Evolutionary conservation across 2,329 filamentous ascomycete genomes (phyloP).

Genomic region (Pezicula carpinea): DNA sequence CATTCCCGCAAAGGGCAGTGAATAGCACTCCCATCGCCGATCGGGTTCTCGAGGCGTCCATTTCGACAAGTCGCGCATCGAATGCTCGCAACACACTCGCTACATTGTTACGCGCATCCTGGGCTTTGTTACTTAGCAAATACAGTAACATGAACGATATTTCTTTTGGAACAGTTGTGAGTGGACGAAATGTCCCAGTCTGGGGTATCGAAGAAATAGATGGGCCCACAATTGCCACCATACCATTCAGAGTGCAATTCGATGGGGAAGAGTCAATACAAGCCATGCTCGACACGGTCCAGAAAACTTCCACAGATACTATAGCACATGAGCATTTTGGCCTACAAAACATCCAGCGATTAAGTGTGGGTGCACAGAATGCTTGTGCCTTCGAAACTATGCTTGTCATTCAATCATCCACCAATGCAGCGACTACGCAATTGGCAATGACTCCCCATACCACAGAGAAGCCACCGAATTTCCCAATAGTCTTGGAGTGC

Average conservation of each 20-base stretch:
- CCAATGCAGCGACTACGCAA: too few species aligned
- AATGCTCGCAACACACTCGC: background rate
- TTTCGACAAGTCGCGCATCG: too few species aligned
- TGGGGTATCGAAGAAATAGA: conserved; percentile 30
- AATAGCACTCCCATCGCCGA: background rate
- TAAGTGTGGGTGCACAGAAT: too few species aligned
- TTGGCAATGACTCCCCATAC: too few species aligned
- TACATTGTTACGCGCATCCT: background rate
- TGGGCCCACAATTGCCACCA: conserved; percentile 33
- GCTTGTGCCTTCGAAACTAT: too few species aligned
- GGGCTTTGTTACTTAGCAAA: background rate
- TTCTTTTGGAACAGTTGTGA: conserved; percentile 36
- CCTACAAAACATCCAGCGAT: conserved; percentile 12
- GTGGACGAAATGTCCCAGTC: conserved; percentile 34
- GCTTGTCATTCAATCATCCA: too few species aligned
- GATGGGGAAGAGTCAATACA: conserved; percentile 24
- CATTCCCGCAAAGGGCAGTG: too few species aligned
- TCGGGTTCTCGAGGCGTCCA: background rate
- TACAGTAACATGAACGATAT: background rate
- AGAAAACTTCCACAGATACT: conserved; percentile 38
- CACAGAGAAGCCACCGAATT: too few species aligned
- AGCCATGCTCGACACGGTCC: conserved; percentile 39
- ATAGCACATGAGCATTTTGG: conserved; percentile 37
- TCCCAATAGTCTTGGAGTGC: too few species aligned
- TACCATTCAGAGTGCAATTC: conserved; percentile 34